These are phyloP conservation scores for Ormosia semicastrata DNA, from an alignment of 306 rosid genomes.

Conservation along the genomic window DNA sequence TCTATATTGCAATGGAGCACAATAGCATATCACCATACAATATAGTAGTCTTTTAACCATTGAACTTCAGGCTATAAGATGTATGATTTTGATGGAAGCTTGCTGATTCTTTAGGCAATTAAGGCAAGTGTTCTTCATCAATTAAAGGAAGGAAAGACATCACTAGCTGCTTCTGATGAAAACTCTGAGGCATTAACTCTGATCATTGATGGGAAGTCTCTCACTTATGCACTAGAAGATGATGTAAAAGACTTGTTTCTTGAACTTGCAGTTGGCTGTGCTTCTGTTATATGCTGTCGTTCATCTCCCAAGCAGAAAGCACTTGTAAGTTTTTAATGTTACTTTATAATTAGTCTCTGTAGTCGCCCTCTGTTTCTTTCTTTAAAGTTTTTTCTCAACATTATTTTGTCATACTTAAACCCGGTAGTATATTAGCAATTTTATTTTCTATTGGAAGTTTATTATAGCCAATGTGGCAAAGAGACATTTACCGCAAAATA, in stretches of 20 bases:
- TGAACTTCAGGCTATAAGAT: not conserved
- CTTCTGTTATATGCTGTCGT: constrained; percentile 97
- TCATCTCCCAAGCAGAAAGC: constrained; percentile 99
- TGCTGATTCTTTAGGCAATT: constrained; percentile 59
- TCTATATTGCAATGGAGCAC: not conserved
- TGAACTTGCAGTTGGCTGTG: constrained; percentile 90
- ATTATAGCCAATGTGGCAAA: not conserved
- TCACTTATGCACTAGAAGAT: constrained; percentile 74
- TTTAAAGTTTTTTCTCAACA: not conserved
- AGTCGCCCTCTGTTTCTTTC: not conserved
- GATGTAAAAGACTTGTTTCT: constrained; percentile 80
- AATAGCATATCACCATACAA: not conserved
- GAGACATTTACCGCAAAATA: not conserved
- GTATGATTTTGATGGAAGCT: constrained; percentile 28
- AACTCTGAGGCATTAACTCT: constrained; percentile 74
- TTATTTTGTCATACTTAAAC: not conserved
- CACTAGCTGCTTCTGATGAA: constrained; percentile 39
- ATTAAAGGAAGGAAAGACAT: constrained; percentile 56
- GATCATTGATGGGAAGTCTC: constrained; percentile 96
- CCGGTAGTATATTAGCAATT: not conserved
- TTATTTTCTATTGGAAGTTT: not conserved
- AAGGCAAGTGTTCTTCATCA: constrained; percentile 71
- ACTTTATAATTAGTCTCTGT: not conserved
- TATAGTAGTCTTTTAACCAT: not conserved
- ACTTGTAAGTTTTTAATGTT: constrained; percentile 53